Evolutionary conservation across 768 basidiomycete species (phyloP).

Genomic region (Xerocomellus intermedius): DNA sequence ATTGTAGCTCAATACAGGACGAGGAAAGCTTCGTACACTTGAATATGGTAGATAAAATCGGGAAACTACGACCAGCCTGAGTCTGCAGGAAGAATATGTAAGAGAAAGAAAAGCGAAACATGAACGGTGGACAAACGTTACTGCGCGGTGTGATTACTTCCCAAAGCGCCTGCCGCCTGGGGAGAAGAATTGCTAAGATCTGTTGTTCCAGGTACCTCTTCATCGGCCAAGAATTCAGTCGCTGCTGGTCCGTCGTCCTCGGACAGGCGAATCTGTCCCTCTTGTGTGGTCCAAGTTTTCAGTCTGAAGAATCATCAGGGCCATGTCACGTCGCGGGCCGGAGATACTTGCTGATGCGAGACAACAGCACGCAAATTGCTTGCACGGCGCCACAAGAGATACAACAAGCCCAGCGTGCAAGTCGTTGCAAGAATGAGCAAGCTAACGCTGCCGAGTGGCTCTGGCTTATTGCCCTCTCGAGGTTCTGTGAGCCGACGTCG

Average conservation of each 20-base stretch:
- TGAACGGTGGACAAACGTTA: not conserved
- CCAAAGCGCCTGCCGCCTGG: slow-evolving; percentile 11
- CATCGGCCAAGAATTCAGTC: slow-evolving; percentile 60
- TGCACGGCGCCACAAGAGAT: slow-evolving; percentile 63
- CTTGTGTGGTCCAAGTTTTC: slow-evolving; percentile 50
- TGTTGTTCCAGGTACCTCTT: slow-evolving; percentile 45
- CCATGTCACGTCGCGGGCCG: not conserved
- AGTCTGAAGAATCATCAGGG: slow-evolving; percentile 40
- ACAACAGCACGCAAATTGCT: slow-evolving; percentile 55
- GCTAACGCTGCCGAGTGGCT: slow-evolving; percentile 59
- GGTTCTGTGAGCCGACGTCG: slow-evolving; percentile 44
- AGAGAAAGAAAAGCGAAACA: not conserved
- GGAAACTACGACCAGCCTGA: not conserved
- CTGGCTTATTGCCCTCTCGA: slow-evolving; percentile 55
- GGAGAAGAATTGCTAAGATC: slow-evolving; percentile 26
- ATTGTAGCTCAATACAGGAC: not conserved
- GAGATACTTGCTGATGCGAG: slow-evolving; percentile 53
- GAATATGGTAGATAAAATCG: not conserved
- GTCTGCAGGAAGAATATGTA: not conserved
- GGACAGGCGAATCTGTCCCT: slow-evolving; percentile 65
- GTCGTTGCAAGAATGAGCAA: slow-evolving; percentile 56
- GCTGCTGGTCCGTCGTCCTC: slow-evolving; percentile 72
- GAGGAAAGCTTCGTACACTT: not conserved
- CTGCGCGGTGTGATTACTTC: slow-evolving; percentile 1
- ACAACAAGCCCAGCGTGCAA: slow-evolving; percentile 55